Evolutionary conservation across 148 eudicot species (phyloP), one percentile per base, ranked within the genome.

Genomic region (Rhododendron molle): DNA sequence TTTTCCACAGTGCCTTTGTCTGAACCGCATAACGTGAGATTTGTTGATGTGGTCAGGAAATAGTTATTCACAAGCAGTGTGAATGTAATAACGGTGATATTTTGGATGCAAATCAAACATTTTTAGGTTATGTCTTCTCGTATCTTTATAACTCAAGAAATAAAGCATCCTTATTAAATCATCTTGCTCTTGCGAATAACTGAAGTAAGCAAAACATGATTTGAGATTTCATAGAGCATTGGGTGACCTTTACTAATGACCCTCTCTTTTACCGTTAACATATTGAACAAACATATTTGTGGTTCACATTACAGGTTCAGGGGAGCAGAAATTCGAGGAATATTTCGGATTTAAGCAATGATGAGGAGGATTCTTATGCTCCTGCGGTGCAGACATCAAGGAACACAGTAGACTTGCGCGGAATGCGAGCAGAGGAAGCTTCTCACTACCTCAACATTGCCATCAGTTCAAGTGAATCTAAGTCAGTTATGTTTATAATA

Each of bases 371-470:
- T 84, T 89, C 94, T 60, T 91, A 91, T 86, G 96, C 95, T 46
- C 90, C 96, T 44, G 88, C 81, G 36, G 72, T 96, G 85, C 97
- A 87, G 86, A 96, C 99, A 76, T 93, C 99, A 36, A 94, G 91
- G 82, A 95, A 96, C 87, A 94, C 98, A 0, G 90, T 95, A 38
- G 98, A 96, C 86, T 88, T 96, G 83, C 92, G 98, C 20, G 99
- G 99, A 71, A 92, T 94, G 98, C 89, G 95, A 81, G 91, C 88
- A 65, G 97, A 95, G 85, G 98, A 95, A 89, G 99, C 99, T 85
- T 89, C 94, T 81, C 89, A 71, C 82, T 74, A 86, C 83, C 94
- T 96, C 56, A 82, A 93, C 78, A 92, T 92, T 90, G 96, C 97
- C 79, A 92, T 96, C 81, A 89, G 85, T 86, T 85, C 92, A 72